Base-by-base conservation (phyloP, 1,139 yeast genomes). In the Hemisphaericaspora xylanilytica region DNA sequence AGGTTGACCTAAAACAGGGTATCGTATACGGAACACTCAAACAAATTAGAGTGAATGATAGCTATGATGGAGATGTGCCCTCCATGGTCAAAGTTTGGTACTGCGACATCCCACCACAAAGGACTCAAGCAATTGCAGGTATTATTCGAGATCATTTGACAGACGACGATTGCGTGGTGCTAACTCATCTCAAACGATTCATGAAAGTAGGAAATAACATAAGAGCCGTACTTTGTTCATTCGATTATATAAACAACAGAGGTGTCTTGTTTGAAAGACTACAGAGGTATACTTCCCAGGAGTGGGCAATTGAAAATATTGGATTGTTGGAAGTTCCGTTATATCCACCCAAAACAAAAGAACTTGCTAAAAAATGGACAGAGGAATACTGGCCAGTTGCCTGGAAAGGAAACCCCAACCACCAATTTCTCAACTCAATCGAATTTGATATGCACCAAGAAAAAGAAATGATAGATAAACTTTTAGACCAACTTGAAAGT, bases 351-450 rank as follows among this genome's bases (percentile, higher is more conserved):
- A 75, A 71, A 5, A 79, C 87, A 2, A 85, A 82, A 51, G 88
- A 82, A 17, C 60, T 78, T 12, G 73, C 84, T 7, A 46, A 60
- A 1, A 65, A 67, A 32, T 89, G 96, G 97, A 74, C 90, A 1
- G 45, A 55, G 1, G 46, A 58, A 25, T 77, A 75, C 46, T 92
- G 98, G 98, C 97, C 97, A 0, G 64, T 87, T 43, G 71, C 88
- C 25, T 92, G 97, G 97, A 81, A 89, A 49, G 97, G 97, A 0
- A 87, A 90, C 53, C 95, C 96, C 0, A 73, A 83, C 46, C 83
- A 85, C 38, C 92, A 87, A 53, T 79, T 79, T 33, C 65, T 88
- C 17, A 76, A 77, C 34, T 71, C 78, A 36, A 63, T 75, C 22
- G 52, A 58, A 12, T 63, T 81, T 37, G 77, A 85, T 46, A 65